These are phyloP conservation scores for Coffea humblotiana DNA, from an alignment of 305 asterid species.

Conservation along the genomic window DNA sequence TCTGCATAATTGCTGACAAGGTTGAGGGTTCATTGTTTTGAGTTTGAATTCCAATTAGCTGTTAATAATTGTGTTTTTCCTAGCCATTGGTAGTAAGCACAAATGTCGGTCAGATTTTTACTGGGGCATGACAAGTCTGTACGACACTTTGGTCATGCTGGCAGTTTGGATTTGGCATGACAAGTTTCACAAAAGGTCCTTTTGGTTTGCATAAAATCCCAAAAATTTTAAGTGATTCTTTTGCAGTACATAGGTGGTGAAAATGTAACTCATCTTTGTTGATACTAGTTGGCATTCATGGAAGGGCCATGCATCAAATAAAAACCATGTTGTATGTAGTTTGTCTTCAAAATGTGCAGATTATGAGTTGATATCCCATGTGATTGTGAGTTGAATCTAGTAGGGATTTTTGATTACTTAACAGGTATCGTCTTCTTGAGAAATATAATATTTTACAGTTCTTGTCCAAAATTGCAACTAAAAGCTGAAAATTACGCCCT, in stretches of 20 bases:
- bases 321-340: background rate
- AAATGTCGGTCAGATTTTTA: background rate
- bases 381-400: background rate
- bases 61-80: conserved; percentile 1
- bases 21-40: background rate
- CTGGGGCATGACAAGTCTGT: too few species aligned
- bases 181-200: background rate
- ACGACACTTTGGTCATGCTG: background rate
- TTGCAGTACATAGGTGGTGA: background rate
- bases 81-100: background rate
- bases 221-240: background rate
- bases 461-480: background rate
- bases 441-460: background rate
- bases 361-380: background rate
- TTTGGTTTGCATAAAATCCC: background rate
- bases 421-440: background rate
- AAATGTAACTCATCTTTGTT: background rate
- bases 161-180: background rate
- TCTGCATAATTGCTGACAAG: conserved; percentile 21
- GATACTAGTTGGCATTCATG: background rate
- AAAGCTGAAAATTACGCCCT: background rate
- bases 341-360: background rate
- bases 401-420: background rate
- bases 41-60: background rate
- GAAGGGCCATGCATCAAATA: background rate